phyloP scores from a whole-genome alignment of 75 land plant genomes.

The Ceratopteris richardii region DNA sequence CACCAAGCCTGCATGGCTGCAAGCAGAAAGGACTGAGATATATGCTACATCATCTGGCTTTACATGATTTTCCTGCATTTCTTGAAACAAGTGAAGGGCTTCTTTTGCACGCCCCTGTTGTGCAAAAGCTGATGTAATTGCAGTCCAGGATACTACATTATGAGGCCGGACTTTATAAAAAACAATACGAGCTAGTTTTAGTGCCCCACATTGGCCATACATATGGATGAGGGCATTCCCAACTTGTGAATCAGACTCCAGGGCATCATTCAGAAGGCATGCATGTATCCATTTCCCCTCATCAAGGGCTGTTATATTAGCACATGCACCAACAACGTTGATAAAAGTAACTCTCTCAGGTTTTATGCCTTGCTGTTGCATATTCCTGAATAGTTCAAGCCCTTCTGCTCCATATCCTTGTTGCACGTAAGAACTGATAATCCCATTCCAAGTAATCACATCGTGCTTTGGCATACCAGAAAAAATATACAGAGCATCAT shows the following conservation, averaged over 20 bases:
- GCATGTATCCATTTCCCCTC: constrained; percentile 29
- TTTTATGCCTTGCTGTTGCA: constrained; percentile 16
- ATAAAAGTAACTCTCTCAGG: constrained; percentile 43
- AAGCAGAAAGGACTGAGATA: constrained; percentile 13
- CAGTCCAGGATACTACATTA: constrained; percentile 12
- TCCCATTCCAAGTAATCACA: constrained; percentile 44
- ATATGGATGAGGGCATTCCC: constrained; percentile 6
- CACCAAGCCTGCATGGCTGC: constrained; percentile 28
- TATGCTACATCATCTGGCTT: constrained; percentile 8
- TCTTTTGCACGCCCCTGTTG: constrained; percentile 7
- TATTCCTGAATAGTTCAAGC: constrained; percentile 29
- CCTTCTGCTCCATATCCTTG: constrained; percentile 13
- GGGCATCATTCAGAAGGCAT: not conserved
- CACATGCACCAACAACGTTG: constrained; percentile 39
- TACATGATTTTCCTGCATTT: constrained; percentile 1
- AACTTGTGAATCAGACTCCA: not conserved
- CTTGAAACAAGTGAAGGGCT: constrained; percentile 6
- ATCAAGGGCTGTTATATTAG: constrained; percentile 34
- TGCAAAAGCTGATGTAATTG: constrained; percentile 11
- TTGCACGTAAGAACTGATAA: constrained; percentile 35
- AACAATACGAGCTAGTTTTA: not conserved
- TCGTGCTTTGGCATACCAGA: constrained; percentile 21
- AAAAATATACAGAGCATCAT: constrained; percentile 25
- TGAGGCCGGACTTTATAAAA: constrained; percentile 11
- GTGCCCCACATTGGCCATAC: constrained; percentile 15